phyloP scores from a whole-genome alignment of 352 stramenopile species.

The Globisporangium alternatum region DNA sequence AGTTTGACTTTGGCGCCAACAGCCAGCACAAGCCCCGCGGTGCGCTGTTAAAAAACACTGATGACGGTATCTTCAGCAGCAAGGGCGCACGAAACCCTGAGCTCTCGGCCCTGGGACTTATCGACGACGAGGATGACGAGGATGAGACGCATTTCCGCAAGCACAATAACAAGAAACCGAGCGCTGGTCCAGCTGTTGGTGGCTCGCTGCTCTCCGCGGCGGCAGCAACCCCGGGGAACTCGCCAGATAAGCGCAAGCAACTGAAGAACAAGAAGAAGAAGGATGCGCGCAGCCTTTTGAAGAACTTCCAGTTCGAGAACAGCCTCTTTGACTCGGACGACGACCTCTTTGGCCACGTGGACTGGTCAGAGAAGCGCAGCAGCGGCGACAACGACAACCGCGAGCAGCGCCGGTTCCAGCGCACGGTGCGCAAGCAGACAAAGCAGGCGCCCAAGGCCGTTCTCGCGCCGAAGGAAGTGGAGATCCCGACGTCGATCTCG shows the following conservation, averaged over 20 bases:
- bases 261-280: conserved; percentile 81
- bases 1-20: conserved; percentile 21
- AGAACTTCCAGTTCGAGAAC: conserved; percentile 88
- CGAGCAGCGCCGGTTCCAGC: conserved; percentile 63
- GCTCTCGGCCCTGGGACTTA: conserved; percentile 50
- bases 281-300: conserved; percentile 56
- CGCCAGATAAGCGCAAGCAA: conserved; percentile 41
- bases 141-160: conserved; percentile 27
- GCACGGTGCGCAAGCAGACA: conserved; percentile 49
- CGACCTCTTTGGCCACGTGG: conserved; percentile 72
- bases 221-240: conserved; percentile 6
- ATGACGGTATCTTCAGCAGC: conserved; percentile 22
- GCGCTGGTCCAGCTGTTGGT: conserved; percentile 14
- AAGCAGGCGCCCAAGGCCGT: conserved; percentile 36
- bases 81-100: conserved; percentile 31
- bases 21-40: conserved; percentile 4
- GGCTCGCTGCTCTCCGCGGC: conserved; percentile 30
- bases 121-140: conserved; percentile 20
- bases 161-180: conserved; percentile 34
- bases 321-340: conserved; percentile 71
- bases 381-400: conserved; percentile 40
- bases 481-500: conserved; percentile 68
- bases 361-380: conserved; percentile 53
- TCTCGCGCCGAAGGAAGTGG: conserved; percentile 61
- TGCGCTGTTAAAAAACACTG: conserved; percentile 7